Base-by-base conservation (phyloP, 2,329 filamentous ascomycete species). In the Spiromastix sp. region DNA sequence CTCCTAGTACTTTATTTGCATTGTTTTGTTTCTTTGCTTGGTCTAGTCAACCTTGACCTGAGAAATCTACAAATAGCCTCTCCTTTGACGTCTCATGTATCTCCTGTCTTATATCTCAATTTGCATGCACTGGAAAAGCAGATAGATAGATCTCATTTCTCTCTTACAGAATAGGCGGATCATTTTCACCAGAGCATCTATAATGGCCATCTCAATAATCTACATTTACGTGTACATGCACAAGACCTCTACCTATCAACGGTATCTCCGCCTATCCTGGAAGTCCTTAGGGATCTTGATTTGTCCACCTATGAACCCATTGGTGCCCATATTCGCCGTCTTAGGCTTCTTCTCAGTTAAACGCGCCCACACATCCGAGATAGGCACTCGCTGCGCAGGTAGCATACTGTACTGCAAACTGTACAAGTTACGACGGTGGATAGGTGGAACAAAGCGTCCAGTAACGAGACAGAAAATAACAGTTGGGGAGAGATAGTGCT, bases 401-500 rank as follows among this genome's bases (percentile, higher is more conserved):
- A 98, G 70, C 85, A 96, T 96, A 63, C 85, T 93, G 60, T 98
- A 98, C 62, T 98, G 91, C 50, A 98, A 68, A 48, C 85, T 93
- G 61, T 98, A 98, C 33, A 98, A 69, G 52, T 91, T 93, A 54
- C 87, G 89, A 34, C 93, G 76, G 55, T 95, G 87, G 32, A 98
- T 93, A 0, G 93, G 89, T 9, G 89, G 91, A 2, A 96, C 86
- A 46, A 95, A 95, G 42, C 82, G 83, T 39, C 91, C 91, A 0
- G 85, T 93, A 16, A 87, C 68, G 2, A 98, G 77, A 49, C 85
- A 91, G 25, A 94, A 70, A 31, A 96, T 74, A 13, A 98, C 93
- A 10, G 79, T 75, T 0, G 85, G 85, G 0, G 86, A 89, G 28
- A 96, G 71, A 57, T 98, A 98, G 62, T 98, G 91, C 57, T 93